Evolutionary conservation across 2,329 filamentous ascomycete species (phyloP).

Genomic region (Talaromyces marneffei): DNA sequence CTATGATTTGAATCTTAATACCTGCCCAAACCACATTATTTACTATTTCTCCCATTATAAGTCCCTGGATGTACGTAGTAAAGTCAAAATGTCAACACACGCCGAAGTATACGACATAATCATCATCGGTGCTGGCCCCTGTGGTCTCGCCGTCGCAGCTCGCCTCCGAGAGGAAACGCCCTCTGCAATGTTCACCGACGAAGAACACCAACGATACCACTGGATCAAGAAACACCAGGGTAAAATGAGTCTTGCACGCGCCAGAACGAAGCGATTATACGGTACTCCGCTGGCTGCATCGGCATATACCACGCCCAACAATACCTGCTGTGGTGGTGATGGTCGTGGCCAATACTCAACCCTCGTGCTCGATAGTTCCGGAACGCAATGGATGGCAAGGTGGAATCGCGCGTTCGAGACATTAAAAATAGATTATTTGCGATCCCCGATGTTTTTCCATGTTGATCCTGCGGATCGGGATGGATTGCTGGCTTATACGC

Average conservation of each 20-base stretch:
- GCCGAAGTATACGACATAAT: constrained; percentile 52
- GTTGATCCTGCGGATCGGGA: constrained; percentile 70
- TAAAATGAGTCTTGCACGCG: constrained; percentile 42
- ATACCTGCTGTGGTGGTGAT: neutral
- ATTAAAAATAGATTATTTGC: constrained; percentile 64
- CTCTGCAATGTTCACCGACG: constrained; percentile 74
- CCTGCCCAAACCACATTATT: no score
- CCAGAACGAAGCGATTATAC: neutral
- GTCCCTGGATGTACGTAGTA: neutral
- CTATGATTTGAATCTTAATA: no score
- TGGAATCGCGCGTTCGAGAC: constrained; percentile 66
- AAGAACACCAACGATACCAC: constrained; percentile 74
- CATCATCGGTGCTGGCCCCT: constrained; percentile 69
- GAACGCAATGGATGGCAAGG: constrained; percentile 59
- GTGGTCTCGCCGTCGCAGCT: constrained; percentile 67
- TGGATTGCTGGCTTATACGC: constrained; percentile 63
- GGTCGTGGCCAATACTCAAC: constrained; percentile 37
- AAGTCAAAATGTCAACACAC: neutral
- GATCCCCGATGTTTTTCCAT: constrained; percentile 80
- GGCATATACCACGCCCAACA: neutral
- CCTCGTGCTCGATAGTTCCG: constrained; percentile 62
- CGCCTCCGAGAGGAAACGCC: constrained; percentile 67
- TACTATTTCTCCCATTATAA: neutral
- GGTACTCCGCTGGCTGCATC: neutral
- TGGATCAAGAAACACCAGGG: constrained; percentile 64